These are phyloP conservation scores for Phaeosphaeria sp. DNA, from an alignment of 2,329 filamentous ascomycete species.

Conservation along the genomic window DNA sequence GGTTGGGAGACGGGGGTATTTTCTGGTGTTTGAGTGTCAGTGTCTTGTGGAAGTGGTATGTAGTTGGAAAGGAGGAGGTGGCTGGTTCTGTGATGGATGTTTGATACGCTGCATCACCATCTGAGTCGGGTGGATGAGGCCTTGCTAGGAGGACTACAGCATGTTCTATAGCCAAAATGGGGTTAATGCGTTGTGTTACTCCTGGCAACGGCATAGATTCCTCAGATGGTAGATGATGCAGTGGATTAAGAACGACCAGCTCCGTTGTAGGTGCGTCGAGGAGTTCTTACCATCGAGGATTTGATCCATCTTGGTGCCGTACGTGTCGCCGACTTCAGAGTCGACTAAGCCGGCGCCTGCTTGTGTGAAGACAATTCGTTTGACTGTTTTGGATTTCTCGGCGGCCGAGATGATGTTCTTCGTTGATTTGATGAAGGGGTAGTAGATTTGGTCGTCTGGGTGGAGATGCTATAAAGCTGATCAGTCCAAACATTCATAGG, in stretches of 20 bases:
- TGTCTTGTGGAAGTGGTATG: not conserved
- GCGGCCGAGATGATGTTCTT: constrained; percentile 37
- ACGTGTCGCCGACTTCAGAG: constrained; percentile 40
- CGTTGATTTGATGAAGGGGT: constrained; percentile 42
- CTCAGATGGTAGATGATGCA: too few relatives aligned
- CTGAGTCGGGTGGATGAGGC: too few relatives aligned
- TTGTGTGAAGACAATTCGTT: constrained; percentile 42
- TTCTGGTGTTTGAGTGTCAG: constrained; percentile 20
- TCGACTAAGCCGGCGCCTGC: constrained; percentile 42
- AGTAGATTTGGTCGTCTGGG: constrained; percentile 43
- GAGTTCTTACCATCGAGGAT: constrained; percentile 26
- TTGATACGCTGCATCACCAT: too few relatives aligned
- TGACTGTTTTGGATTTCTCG: constrained; percentile 29
- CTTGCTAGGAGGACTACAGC: too few relatives aligned
- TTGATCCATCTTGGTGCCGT: constrained; percentile 36
- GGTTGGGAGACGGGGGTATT: constrained; percentile 33
- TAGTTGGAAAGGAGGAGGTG: too few relatives aligned
- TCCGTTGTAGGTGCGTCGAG: too few relatives aligned
- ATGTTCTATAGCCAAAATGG: too few relatives aligned
- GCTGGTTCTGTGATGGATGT: too few relatives aligned
- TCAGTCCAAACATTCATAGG: not conserved
- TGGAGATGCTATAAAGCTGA: constrained; percentile 28
- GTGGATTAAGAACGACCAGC: too few relatives aligned
- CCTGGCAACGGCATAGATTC: too few relatives aligned
- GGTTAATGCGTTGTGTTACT: too few relatives aligned